Base-by-base conservation (phyloP, 805 yeast genomes). In the Debaryomyces hansenii region DNA sequence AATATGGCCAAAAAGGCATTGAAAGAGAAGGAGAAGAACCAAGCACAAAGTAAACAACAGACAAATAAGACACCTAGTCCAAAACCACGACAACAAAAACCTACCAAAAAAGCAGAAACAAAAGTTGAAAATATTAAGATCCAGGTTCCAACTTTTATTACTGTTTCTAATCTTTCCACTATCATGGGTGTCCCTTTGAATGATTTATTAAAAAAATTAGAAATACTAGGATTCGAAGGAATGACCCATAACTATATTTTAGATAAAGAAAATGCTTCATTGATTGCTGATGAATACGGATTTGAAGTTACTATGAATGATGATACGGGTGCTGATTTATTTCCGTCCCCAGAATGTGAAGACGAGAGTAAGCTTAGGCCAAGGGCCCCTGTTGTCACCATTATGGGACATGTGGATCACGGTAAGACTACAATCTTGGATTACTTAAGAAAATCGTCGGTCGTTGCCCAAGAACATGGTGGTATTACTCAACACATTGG, bases 351-450 rank as follows among this genome's bases (percentile, higher is more conserved):
- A 0, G 67, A 69, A 1, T 79, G 87, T 0, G 74, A 69, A 2
- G 75, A 75, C 24, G 59, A 63, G n/a, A 66, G 69, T 5, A 58
- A 66, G 18, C 62, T 85, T 51, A 81, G 79, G 38, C 74, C 83
- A 5, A 73, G 98, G 53, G 90, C 99, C 0, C 99, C 99, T 0
- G 85, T 94, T 20, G 97, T 94, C 4, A 91, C 99, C 0, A 88
- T 94, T 43, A 94, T 94, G 98, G 99, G 99, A 2, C 99, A 94
- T 64, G 99, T 94, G 27, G 99, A 94, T 66, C 99, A 94, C 61
- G 99, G 99, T 2, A 94, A 94, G 63, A 94, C 99, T 1, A 92
- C 99, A 0, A 84, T 94, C 49, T 75, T 94, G 45, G 99, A 94
- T 64, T 81, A 83, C 58, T 70, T 94, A 57, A 76, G 98, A 38